Conservation (phyloP, 176 grass and related monocot species). For the Musa beccarii region DNA sequence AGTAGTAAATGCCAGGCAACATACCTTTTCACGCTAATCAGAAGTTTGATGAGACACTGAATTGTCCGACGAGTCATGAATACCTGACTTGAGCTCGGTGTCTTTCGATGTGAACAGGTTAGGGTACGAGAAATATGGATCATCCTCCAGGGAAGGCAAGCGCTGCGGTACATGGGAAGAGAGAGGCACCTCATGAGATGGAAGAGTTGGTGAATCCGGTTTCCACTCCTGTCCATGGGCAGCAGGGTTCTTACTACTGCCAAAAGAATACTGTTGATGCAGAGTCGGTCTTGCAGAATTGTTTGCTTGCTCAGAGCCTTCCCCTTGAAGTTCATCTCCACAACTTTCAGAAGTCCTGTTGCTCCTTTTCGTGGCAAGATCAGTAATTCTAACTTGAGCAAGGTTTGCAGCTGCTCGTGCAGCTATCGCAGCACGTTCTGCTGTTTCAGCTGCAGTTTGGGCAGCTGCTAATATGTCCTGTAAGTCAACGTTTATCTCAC, state of each 20-base stretch:
- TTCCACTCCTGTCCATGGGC: not conserved
- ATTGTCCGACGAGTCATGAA: not conserved
- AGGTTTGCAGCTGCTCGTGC: conserved; percentile 84
- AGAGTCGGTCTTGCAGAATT: conserved; percentile 34
- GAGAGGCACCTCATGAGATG: not conserved
- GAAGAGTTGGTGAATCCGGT: not conserved
- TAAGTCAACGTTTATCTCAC: conserved; percentile 41
- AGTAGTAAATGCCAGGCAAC: not conserved
- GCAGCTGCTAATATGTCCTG: conserved; percentile 68
- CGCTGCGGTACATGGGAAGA: conserved; percentile 45
- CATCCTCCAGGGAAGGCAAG: conserved; percentile 59
- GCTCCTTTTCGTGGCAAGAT: conserved; percentile 34
- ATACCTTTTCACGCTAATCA: not conserved
- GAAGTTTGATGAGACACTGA: not conserved
- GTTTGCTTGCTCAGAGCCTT: conserved; percentile 17
- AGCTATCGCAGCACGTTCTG: conserved; percentile 58
- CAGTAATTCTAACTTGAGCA: conserved; percentile 48
- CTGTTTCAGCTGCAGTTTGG: conserved; percentile 60
- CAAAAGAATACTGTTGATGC: conserved; percentile 62
- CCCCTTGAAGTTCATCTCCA: conserved; percentile 14
- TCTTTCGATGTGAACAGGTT: conserved; percentile 70
- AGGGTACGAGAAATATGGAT: conserved; percentile 79
- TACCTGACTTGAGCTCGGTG: conserved; percentile 12
- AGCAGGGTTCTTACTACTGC: conserved; percentile 19
- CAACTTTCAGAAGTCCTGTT: conserved; percentile 16